phyloP scores from a whole-genome alignment of 129 eudicot species.

The Flaveria trinervia region DNA sequence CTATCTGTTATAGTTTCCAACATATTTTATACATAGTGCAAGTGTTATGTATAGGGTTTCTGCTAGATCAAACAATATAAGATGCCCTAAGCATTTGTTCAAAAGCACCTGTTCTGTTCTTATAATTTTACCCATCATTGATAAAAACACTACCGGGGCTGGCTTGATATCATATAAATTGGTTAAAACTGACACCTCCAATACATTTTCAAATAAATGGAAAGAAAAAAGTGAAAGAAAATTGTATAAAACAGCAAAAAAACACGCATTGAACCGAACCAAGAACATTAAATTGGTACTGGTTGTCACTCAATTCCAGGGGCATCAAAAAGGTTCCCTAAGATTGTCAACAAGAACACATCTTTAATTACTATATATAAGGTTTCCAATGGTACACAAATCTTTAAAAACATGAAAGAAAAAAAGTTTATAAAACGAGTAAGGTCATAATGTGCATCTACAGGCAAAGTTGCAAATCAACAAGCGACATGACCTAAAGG shows the following conservation, averaged over 20 bases:
- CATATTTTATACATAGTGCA: too few species aligned
- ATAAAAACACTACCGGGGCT: too few species aligned
- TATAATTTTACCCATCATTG: too few species aligned
- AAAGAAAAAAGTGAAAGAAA: not conserved
- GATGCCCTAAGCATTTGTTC: too few species aligned
- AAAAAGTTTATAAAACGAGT: not conserved
- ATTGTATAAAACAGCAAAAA: not conserved
- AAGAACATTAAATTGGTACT: not conserved
- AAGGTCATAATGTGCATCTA: conserved; percentile 11
- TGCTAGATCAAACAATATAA: too few species aligned
- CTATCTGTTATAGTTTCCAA: too few species aligned
- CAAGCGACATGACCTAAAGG: conserved; percentile 14
- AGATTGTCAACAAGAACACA: conserved; percentile 17
- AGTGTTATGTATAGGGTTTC: too few species aligned
- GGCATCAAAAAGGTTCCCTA: conserved; percentile 1
- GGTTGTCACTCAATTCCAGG: not conserved
- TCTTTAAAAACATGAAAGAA: conserved; percentile 16
- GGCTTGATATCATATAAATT: too few species aligned
- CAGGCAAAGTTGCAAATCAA: conserved; percentile 29
- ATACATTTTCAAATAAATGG: not conserved
- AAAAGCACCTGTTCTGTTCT: too few species aligned
- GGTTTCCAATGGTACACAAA: conserved; percentile 12
- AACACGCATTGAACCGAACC: not conserved
- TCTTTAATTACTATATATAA: conserved; percentile 13
- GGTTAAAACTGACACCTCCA: too few species aligned